These are phyloP conservation scores for Penicillium expansum DNA, from an alignment of 2,329 filamentous ascomycete species.

Conservation along the genomic window DNA sequence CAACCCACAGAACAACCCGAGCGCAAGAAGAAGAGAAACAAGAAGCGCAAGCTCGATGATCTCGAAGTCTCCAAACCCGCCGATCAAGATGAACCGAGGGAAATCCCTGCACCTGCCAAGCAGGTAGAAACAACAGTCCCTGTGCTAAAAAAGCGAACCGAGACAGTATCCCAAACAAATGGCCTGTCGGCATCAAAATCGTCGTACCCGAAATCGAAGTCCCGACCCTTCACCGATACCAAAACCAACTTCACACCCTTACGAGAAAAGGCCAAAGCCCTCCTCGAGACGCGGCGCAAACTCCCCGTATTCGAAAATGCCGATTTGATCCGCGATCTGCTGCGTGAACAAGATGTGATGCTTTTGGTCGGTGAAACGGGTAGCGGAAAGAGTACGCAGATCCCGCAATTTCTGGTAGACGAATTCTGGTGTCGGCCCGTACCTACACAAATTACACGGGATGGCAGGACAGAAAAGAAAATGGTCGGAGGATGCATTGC, in stretches of 20 bases:
- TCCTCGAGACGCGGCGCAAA: slow-evolving; percentile 57
- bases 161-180: background rate
- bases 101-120: background rate
- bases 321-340: slow-evolving; percentile 63
- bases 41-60: slow-evolving; percentile 37
- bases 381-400: slow-evolving; percentile 94
- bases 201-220: slow-evolving; percentile 13
- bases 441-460: slow-evolving; percentile 49
- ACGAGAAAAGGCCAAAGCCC: slow-evolving; percentile 47
- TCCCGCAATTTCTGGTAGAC: slow-evolving; percentile 80
- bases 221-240: slow-evolving; percentile 19
- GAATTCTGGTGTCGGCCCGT: slow-evolving; percentile 74
- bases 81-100: slow-evolving; percentile 9
- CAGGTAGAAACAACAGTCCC: background rate
- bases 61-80: slow-evolving; percentile 6
- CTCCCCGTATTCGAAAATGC: slow-evolving; percentile 79
- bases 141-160: background rate
- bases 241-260: slow-evolving; percentile 32
- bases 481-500: slow-evolving; percentile 77
- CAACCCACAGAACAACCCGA: slow-evolving; percentile 5
- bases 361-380: slow-evolving; percentile 91
- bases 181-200: slow-evolving; percentile 8
- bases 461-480: slow-evolving; percentile 35
- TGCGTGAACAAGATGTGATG: slow-evolving; percentile 69
- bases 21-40: slow-evolving; percentile 30